These are phyloP conservation scores for Quercus tomentella DNA, from an alignment of 331 rosid species.

Conservation along the genomic window DNA sequence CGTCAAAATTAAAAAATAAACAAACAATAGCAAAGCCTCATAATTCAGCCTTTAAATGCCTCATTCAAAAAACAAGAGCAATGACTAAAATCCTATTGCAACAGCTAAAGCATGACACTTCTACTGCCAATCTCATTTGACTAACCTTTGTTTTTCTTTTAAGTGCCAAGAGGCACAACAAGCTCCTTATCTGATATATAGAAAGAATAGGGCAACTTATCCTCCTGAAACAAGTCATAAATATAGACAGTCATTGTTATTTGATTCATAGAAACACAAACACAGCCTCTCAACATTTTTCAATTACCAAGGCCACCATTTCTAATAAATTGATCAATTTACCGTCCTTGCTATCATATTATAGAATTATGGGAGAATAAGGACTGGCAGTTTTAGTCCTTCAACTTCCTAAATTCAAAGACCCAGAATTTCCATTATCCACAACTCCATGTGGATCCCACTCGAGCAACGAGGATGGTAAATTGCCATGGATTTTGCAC, in stretches of 20 bases:
- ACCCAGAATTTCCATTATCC: background rate
- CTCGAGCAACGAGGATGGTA: too few species aligned
- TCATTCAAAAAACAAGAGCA: background rate
- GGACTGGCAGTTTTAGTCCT: too few species aligned
- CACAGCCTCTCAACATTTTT: background rate
- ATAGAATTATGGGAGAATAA: too few species aligned
- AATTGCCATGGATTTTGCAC: too few species aligned
- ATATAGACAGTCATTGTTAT: background rate
- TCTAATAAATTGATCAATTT: background rate
- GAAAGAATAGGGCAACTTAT: conserved; percentile 82
- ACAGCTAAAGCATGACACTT: background rate
- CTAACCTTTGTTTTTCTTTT: conserved; percentile 70
- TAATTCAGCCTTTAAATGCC: background rate
- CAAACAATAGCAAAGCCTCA: background rate
- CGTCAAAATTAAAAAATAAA: conserved; percentile 1
- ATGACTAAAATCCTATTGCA: background rate
- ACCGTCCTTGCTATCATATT: too few species aligned
- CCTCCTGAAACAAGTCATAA: conserved; percentile 53
- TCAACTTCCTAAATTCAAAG: too few species aligned
- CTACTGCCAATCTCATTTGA: background rate
- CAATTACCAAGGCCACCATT: background rate
- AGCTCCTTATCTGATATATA: conserved; percentile 79
- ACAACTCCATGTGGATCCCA: too few species aligned
- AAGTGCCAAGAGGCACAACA: conserved; percentile 61
- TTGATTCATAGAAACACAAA: background rate